Conservation (phyloP, 139 green algal species). For the Chlamydomonas sphaeroides region DNA sequence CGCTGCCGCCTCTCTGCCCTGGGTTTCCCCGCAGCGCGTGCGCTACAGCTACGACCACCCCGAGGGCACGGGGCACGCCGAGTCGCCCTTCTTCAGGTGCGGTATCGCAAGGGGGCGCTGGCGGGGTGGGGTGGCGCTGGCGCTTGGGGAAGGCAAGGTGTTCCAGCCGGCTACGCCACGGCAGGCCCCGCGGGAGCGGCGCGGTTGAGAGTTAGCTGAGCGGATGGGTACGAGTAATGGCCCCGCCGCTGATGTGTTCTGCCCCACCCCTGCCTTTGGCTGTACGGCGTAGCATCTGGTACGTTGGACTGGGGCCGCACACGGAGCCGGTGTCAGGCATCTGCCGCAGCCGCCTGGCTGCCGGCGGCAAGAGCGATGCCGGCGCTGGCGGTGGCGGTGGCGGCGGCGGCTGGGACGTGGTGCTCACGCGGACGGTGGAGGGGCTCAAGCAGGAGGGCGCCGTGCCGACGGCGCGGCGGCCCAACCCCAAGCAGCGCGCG, state of each 20-base stretch:
- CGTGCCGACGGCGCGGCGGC: slow-evolving; percentile 19
- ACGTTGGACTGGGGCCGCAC: slow-evolving; percentile 4
- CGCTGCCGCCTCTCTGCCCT: too few species aligned
- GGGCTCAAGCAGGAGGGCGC: background rate
- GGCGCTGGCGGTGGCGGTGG: background rate
- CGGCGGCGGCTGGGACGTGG: slow-evolving; percentile 5
- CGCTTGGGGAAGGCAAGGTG: background rate
- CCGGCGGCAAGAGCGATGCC: background rate
- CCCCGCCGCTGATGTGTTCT: too few species aligned
- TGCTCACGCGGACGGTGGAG: background rate
- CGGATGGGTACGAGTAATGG: background rate
- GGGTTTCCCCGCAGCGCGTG: too few species aligned
- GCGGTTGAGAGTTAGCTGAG: too few species aligned
- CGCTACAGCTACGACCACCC: slow-evolving; percentile 52
- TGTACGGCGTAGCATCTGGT: slow-evolving; percentile 39
- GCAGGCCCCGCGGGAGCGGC: too few species aligned
- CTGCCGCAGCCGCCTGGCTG: background rate
- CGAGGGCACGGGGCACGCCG: slow-evolving; percentile 23
- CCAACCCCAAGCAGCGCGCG: slow-evolving; percentile 35
- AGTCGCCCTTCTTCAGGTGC: slow-evolving; percentile 37
- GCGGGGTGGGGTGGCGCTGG: too few species aligned
- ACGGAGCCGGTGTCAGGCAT: background rate
- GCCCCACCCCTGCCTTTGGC: too few species aligned
- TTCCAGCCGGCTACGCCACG: background rate
- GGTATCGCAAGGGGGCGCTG: background rate